Evolutionary conservation across 2,329 filamentous ascomycete species (phyloP).

Genomic region (Epicoccum nigrum): DNA sequence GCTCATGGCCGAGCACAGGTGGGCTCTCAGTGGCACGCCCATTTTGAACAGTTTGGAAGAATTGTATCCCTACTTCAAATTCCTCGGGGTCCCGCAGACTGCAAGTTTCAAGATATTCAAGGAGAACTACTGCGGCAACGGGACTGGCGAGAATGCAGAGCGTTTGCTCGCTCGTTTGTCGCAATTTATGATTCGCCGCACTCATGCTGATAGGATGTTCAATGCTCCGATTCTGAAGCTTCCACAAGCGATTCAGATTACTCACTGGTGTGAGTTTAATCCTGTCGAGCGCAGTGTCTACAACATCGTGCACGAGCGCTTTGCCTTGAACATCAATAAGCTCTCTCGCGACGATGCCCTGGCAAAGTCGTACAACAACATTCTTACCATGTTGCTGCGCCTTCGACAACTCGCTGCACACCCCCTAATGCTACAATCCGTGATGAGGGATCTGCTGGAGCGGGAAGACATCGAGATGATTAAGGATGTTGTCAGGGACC

Average conservation of each 20-base stretch:
- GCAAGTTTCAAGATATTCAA: conserved; percentile 53
- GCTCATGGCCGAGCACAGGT: conserved; percentile 48
- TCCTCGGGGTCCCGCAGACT: conserved; percentile 50
- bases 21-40: conserved; percentile 54
- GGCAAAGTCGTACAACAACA: conserved; percentile 6
- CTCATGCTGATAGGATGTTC: conserved; percentile 60
- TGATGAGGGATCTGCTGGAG: conserved; percentile 54
- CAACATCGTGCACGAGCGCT: conserved; percentile 55
- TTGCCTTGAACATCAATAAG: conserved; percentile 52
- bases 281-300: conserved; percentile 60
- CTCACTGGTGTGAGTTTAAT: conserved; percentile 57
- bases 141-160: conserved; percentile 37
- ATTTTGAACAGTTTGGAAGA: conserved; percentile 45
- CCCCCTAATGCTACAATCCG: conserved; percentile 54
- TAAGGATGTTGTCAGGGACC: conserved; percentile 35
- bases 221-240: conserved; percentile 60
- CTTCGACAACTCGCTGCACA: conserved; percentile 61
- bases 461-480: conserved; percentile 55
- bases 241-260: conserved; percentile 55
- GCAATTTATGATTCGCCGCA: conserved; percentile 61
- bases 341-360: conserved; percentile 22
- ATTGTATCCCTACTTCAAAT: conserved; percentile 52
- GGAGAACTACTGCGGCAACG: conserved; percentile 50
- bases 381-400: conserved; percentile 52
- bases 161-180: conserved; percentile 48